Evolutionary conservation across 140 eudicot species (phyloP).

Genomic region (Senecio squalidus): DNA sequence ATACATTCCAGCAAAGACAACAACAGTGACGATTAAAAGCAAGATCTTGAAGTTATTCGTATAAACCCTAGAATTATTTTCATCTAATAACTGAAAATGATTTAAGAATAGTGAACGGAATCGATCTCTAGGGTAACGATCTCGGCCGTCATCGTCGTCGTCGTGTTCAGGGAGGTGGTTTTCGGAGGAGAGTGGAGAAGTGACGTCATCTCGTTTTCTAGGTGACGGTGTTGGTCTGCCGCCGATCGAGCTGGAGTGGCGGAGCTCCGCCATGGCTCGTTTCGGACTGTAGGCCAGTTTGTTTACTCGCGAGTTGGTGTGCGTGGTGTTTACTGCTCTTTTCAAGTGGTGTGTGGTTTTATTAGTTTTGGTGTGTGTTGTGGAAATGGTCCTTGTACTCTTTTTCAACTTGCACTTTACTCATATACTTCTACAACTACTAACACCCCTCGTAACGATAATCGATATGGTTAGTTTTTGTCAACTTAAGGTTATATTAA

Average conservation of each 20-base stretch:
- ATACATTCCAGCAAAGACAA: conserved; percentile 43
- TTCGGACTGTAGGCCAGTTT: conserved; percentile 74
- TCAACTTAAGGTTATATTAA: no score
- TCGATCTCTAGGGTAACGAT: conserved; percentile 61
- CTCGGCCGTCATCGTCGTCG: conserved; percentile 48
- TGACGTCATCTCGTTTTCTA: conserved; percentile 51
- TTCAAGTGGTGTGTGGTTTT: no score
- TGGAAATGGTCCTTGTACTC: conserved; percentile 1
- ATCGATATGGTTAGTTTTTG: no score
- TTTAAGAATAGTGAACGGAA: conserved; percentile 46
- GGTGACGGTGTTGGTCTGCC: conserved; percentile 65
- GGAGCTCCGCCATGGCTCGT: conserved; percentile 97
- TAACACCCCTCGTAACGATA: no score
- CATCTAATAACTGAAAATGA: conserved; percentile 46
- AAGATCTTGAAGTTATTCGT: conserved; percentile 53
- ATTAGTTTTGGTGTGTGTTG: no score
- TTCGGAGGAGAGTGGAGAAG: conserved; percentile 51
- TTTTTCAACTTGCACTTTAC: background rate
- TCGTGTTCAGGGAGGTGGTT: conserved; percentile 23
- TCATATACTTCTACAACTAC: background rate
- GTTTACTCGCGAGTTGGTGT: conserved; percentile 26
- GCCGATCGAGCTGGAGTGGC: conserved; percentile 82
- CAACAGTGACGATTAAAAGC: conserved; percentile 33
- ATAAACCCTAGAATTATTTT: conserved; percentile 40
- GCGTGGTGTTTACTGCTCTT: conserved; percentile 29